Evolutionary conservation across 371 early-diverging fungal genomes (phyloP).

Genomic region (Zychaea mexicana): DNA sequence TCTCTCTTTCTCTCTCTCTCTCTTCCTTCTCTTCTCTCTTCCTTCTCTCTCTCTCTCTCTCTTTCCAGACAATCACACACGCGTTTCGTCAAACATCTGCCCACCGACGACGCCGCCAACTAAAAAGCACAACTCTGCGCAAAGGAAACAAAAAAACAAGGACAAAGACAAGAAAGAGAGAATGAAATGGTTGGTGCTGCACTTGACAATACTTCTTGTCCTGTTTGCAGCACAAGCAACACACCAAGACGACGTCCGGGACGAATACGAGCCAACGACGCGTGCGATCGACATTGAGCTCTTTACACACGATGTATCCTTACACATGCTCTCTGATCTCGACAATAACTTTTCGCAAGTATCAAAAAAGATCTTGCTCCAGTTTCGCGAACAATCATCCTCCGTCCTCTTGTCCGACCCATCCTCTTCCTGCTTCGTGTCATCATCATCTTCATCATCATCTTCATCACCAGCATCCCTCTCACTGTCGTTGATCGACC

Average conservation of each 20-base stretch:
- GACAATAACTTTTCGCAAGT: constrained; percentile 23
- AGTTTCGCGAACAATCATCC: constrained; percentile 18
- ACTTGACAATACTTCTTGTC: neutral
- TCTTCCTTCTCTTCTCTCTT: too few relatives aligned
- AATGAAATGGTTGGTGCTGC: constrained; percentile 2
- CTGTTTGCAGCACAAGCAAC: constrained; percentile 4
- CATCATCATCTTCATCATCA: neutral
- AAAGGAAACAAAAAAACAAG: neutral
- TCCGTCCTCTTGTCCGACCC: constrained; percentile 8
- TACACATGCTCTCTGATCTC: constrained; percentile 27
- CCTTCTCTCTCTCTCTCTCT: too few relatives aligned
- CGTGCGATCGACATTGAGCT: constrained; percentile 20
- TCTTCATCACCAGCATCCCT: too few relatives aligned
- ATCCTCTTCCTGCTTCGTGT: too few relatives aligned
- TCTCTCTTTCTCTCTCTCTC: too few relatives aligned
- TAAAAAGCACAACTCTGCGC: too few relatives aligned
- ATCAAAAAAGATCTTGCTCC: constrained; percentile 26
- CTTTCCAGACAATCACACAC: too few relatives aligned
- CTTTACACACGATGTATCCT: constrained; percentile 24
- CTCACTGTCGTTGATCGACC: constrained; percentile 16
- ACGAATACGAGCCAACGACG: neutral
- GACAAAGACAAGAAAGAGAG: neutral
- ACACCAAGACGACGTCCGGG: neutral
- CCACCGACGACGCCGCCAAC: too few relatives aligned
- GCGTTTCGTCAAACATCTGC: too few relatives aligned